Conservation (phyloP, 768 basidiomycete genomes). For the Holtermanniella nyarrowii region DNA sequence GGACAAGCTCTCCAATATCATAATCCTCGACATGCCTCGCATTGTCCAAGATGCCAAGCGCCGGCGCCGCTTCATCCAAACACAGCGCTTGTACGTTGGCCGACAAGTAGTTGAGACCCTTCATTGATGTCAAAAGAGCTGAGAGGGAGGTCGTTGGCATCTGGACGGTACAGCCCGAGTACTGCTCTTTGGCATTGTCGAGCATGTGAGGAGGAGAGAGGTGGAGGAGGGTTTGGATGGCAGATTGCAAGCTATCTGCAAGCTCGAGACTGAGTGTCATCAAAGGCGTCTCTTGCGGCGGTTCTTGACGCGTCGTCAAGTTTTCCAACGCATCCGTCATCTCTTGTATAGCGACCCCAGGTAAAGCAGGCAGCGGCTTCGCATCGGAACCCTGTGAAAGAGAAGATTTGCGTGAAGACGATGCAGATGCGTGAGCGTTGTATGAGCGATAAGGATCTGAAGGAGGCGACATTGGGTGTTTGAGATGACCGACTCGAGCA, state of each 20-base stretch:
- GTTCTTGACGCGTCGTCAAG: not conserved
- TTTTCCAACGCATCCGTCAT: not conserved
- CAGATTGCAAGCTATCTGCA: slow-evolving; percentile 80
- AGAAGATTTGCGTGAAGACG: slow-evolving; percentile 4
- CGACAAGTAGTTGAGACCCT: slow-evolving; percentile 83
- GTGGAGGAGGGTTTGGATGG: slow-evolving; percentile 83
- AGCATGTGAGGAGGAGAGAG: slow-evolving; percentile 80
- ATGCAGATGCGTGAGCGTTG: slow-evolving; percentile 4
- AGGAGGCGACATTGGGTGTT: slow-evolving; percentile 49
- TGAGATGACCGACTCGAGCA: slow-evolving; percentile 62
- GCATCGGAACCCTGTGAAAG: not conserved
- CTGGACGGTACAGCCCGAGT: slow-evolving; percentile 75
- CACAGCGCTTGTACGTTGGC: slow-evolving; percentile 46
- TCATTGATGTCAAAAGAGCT: slow-evolving; percentile 81
- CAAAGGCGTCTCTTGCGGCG: slow-evolving; percentile 16
- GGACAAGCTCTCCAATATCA: slow-evolving; percentile 82
- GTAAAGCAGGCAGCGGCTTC: slow-evolving; percentile 3
- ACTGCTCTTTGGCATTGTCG: slow-evolving; percentile 86
- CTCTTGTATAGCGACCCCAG: not conserved
- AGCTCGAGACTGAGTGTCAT: slow-evolving; percentile 63
- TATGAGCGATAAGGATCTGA: slow-evolving; percentile 5
- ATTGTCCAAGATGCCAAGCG: slow-evolving; percentile 9
- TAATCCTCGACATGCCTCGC: slow-evolving; percentile 53
- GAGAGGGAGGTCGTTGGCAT: slow-evolving; percentile 80
- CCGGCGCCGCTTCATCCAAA: slow-evolving; percentile 2